Percentiles rank a stretch among this genome's conserved stretches.
Evolutionary conservation across 2,329 filamentous ascomycete genomes (phyloP).

Genomic region (Apiospora arundinis): DNA sequence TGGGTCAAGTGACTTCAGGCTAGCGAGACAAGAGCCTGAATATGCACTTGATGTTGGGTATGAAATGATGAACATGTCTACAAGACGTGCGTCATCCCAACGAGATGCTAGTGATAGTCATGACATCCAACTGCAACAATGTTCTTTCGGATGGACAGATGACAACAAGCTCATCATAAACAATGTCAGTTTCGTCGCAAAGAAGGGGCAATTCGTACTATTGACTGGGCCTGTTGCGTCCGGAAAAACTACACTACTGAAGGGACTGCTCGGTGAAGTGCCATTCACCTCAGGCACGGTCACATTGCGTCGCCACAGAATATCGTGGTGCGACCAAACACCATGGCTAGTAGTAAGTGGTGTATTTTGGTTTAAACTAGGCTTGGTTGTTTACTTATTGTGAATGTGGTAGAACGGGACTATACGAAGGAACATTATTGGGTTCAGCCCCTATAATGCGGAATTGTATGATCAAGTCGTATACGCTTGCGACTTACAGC

Average conservation of each 20-base stretch:
- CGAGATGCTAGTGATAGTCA: neutral
- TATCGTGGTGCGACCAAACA: slow-evolving; percentile 24
- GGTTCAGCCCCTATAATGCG: slow-evolving; percentile 34
- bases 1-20: neutral
- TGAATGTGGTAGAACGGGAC: slow-evolving; percentile 36
- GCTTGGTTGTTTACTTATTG: neutral
- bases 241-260: slow-evolving; percentile 23
- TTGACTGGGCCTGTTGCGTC: slow-evolving; percentile 32
- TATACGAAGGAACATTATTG: slow-evolving; percentile 42
- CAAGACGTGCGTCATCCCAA: neutral
- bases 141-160: slow-evolving; percentile 21
- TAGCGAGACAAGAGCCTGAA: neutral
- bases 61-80: neutral
- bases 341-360: slow-evolving; percentile 24
- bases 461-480: slow-evolving; percentile 41
- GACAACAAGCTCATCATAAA: slow-evolving; percentile 31
- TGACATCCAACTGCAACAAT: slow-evolving; percentile 25
- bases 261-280: slow-evolving; percentile 22
- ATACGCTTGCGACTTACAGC: slow-evolving; percentile 41
- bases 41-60: neutral
- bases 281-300: slow-evolving; percentile 18
- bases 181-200: slow-evolving; percentile 38
- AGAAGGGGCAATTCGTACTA: slow-evolving; percentile 39
- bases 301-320: neutral
- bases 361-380: neutral